Base-by-base conservation (phyloP, 2,329 filamentous ascomycete species). In the Cadophora malorum region DNA sequence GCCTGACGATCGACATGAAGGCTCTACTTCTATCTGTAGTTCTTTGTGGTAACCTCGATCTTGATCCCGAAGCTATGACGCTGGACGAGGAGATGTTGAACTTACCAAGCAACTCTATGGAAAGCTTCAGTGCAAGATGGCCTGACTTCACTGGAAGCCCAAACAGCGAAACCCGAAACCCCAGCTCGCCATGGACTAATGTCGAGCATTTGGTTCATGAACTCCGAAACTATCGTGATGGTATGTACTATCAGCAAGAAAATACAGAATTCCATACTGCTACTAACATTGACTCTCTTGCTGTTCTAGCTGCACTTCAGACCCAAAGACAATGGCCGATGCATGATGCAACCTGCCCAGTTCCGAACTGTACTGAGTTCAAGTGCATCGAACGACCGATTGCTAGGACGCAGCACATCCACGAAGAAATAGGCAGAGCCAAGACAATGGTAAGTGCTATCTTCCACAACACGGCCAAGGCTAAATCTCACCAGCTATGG, bases 41-140 rank as follows among this genome's bases (percentile, higher is more conserved):
- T 25, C 65, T 74, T 6, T 66, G 70, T 35, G 72, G 72, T n/a
- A 74, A 74, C 62, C 60, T 74, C 1, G 71, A 73, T 62, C 63
- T 72, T 1, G 65, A 72, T 23, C 67, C 69, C 12, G 68, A 67
- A 1, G 25, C 35, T 1, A 63, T 28, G 6, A 52, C 47, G 38
- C 55, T 64, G 52, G 64, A 65, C 50, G 41, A 58, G n/a, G 63
- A 69, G 23, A 25, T 63, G 28, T 21, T 69, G 10, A 12, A 69
- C 12, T 58, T 21, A 4, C 55, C 65, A 66, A 28, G 28, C 28
- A 28, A 28, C 5, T 5, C 45, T 31, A 67, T 35, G 58, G 53
- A 7, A 38, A 14, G 35, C 9, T 31, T 8, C n/a, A 21, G 38
- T 8, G n/a, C 38, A 16, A 60, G 49, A 45, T 70, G 67, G 70